Base-by-base conservation (phyloP, 2,329 filamentous ascomycete species). In the Diaporthe vexans region DNA sequence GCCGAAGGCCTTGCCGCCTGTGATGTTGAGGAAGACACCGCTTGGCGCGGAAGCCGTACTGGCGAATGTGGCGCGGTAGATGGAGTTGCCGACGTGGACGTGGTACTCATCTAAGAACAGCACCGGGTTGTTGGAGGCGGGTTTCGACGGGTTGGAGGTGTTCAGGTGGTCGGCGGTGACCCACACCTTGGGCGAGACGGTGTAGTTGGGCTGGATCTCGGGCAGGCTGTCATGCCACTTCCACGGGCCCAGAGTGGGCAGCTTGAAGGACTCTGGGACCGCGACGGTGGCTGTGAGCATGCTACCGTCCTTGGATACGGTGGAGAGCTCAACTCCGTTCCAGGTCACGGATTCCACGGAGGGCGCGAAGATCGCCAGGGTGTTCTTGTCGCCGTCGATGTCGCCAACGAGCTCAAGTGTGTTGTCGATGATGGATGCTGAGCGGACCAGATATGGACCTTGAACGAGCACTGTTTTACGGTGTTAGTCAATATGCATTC, bases 71-170 rank as follows among this genome's bases (percentile, higher is more conserved):
- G 87, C 88, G 8, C 88, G 86, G 74, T 89, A 91, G 58, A 91
- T 80, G 74, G 89, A 88, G 61, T 85, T 87, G 3, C 89, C 89
- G 1, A 84, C 83, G 72, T 91, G 87, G 74, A 88, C 86, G 1
- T 85, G 86, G 78, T 91, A 91, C 76, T 91, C 89, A 46, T 88
- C 88, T 0, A 88, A 87, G 76, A 89, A 91, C 0, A 91, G 83
- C 0, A 90, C 87, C 0, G 89, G 89, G 43, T 89, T 85, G 9
- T 87, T 89, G 13, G 80, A 77, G 3, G 87, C 84, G 0, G 89
- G 89, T 19, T 83, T 81, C 0, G 86, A 82, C 0, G 84, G 81
- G 76, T 88, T 90, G 8, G 85, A 81, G 0, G 88, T 89, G 8
- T 83, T 86, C 9, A 81, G 87, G 57, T 89, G 86, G 78, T 88